A percentile compares a stretch with the other conserved stretches of the same genome.
phyloP scores from a whole-genome alignment of 345 rosid species.

The thale cress (Arabidopsis thaliana) region TAIR10.1 NC_003076.8:4899501-4900000 shows the following conservation, averaged over 20 bases:
- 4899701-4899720: conserved; percentile 9
- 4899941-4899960: conserved; percentile 75
- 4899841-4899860: neutral
- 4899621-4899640: conserved; percentile 5
- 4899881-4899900: neutral
- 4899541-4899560: neutral
- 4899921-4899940: conserved; percentile 60
- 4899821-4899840: neutral
- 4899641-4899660: neutral
- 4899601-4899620: conserved; percentile 10
- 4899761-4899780: neutral
- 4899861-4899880: neutral
- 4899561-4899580: neutral
- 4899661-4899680: neutral
- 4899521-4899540: conserved; percentile 27
- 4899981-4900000: conserved; percentile 82
- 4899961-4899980: conserved; percentile 76
- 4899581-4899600: neutral
- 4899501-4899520: conserved; percentile 48
- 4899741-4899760: neutral
- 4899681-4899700: conserved; percentile 12
- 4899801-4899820: neutral
- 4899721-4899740: neutral
- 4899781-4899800: neutral
- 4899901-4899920: conserved; percentile 44